A percentile compares a stretch with the other conserved stretches of the same genome.
Conservation (phyloP, 257 asterid species). For the Ophiorrhiza pumila region DNA sequence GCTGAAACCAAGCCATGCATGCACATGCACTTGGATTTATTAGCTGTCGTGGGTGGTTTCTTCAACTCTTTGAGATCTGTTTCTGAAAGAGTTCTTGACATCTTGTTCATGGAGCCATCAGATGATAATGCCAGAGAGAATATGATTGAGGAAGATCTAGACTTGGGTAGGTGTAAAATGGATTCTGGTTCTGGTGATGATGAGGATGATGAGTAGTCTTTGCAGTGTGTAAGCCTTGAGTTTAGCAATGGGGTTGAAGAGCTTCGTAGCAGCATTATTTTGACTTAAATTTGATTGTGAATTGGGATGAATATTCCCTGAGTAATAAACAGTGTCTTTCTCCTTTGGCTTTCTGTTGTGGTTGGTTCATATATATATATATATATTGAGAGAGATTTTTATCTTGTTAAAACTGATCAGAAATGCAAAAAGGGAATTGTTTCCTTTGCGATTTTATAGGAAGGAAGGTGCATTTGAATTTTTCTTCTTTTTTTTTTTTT, state of each 20-base stretch:
- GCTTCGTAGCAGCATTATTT: conserved; percentile 43
- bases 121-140: background rate
- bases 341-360: background rate
- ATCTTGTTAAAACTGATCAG: background rate
- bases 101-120: conserved; percentile 8
- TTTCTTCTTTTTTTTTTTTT: too few species aligned
- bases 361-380: background rate
- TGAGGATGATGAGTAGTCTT: conserved; percentile 10
- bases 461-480: background rate
- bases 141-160: conserved; percentile 19
- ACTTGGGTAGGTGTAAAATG: conserved; percentile 4
- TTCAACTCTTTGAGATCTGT: conserved; percentile 12
- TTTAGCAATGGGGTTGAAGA: conserved; percentile 35
- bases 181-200: conserved; percentile 18
- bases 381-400: background rate
- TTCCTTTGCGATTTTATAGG: conserved; percentile 4
- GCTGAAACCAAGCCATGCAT: conserved; percentile 21
- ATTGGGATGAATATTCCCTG: too few species aligned
- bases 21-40: conserved; percentile 20
- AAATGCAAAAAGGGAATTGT: background rate
- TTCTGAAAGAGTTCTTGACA: conserved; percentile 16
- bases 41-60: background rate
- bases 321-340: too few species aligned
- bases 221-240: conserved; percentile 11
- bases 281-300: too few species aligned